Percentiles rank a stretch among this genome's conserved stretches.
These are phyloP conservation scores for Podochytrium sp. DNA, from an alignment of 192 early-diverging fungal species.

Conservation along the genomic window DNA sequence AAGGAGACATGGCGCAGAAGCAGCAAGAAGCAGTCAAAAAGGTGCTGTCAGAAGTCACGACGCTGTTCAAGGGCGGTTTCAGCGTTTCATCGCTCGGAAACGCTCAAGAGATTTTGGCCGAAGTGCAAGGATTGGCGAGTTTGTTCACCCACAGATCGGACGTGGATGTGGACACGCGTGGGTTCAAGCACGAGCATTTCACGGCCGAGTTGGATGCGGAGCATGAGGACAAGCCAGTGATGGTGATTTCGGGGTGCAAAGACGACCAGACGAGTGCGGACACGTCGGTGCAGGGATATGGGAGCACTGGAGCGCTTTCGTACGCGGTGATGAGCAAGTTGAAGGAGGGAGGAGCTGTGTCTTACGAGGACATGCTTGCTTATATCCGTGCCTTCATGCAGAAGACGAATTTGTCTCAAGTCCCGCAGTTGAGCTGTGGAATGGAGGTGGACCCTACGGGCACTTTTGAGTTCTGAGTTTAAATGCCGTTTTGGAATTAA, in stretches of 20 bases:
- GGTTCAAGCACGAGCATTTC: constrained; percentile 24
- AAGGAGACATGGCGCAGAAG: not conserved
- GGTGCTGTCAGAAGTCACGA: not conserved
- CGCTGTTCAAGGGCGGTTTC: not conserved
- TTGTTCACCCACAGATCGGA: not conserved
- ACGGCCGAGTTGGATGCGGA: not conserved
- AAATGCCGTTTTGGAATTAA: too few relatives aligned
- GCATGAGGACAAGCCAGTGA: constrained; percentile 33
- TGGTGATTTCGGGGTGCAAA: constrained; percentile 65
- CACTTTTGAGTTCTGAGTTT: constrained; percentile 20
- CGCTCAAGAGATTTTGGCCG: not conserved
- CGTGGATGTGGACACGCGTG: not conserved
- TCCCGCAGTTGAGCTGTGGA: constrained; percentile 13
- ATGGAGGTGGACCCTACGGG: constrained; percentile 5
- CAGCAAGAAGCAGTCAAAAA: not conserved
- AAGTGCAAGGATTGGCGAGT: not conserved
- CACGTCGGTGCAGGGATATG: constrained; percentile 22
- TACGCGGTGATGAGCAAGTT: constrained; percentile 10
- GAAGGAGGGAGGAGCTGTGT: not conserved
- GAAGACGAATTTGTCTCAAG: not conserved
- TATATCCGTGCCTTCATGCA: constrained; percentile 16
- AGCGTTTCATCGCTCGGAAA: not conserved
- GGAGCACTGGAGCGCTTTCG: constrained; percentile 22
- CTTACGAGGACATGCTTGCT: not conserved
- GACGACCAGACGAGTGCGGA: constrained; percentile 67